phyloP scores from a whole-genome alignment of 331 rosid species.

The Acacia concinna region DNA sequence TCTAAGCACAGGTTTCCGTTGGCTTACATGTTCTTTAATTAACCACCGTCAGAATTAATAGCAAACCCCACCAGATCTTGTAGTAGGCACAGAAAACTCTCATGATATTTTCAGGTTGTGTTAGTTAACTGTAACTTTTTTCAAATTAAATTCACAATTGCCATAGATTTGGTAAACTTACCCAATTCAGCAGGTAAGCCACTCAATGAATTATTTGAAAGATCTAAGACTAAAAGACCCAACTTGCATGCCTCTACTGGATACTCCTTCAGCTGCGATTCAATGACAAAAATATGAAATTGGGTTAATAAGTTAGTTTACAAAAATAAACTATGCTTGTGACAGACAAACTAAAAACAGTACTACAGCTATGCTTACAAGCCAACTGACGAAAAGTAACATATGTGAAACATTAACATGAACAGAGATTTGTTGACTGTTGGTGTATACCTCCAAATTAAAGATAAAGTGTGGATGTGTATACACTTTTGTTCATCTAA shows the following conservation, averaged over 20 bases:
- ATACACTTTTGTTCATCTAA: neutral
- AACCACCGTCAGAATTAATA: slow-evolving; percentile 5
- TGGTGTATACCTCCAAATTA: too few relatives aligned
- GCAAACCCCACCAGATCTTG: neutral
- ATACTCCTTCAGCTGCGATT: slow-evolving; percentile 79
- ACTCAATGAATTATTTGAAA: slow-evolving; percentile 89
- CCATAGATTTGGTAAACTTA: slow-evolving; percentile 46
- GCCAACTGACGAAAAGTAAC: neutral
- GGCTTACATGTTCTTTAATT: slow-evolving; percentile 5
- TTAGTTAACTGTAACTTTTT: neutral
- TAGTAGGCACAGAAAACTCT: neutral
- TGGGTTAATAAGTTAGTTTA: slow-evolving; percentile 7
- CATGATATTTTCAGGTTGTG: neutral
- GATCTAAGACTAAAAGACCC: slow-evolving; percentile 71
- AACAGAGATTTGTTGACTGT: too few relatives aligned
- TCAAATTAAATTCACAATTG: slow-evolving; percentile 15
- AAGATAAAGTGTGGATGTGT: too few relatives aligned
- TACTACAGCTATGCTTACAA: neutral
- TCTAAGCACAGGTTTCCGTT: slow-evolving; percentile 13
- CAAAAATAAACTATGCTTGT: neutral
- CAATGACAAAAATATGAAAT: slow-evolving; percentile 31
- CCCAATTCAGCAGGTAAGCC: slow-evolving; percentile 93
- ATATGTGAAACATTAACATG: neutral
- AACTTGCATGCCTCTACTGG: slow-evolving; percentile 94
- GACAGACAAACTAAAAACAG: slow-evolving; percentile 2